Conservation (phyloP, 106 monocot species). For the Phalaenopsis aphrodite region DNA sequence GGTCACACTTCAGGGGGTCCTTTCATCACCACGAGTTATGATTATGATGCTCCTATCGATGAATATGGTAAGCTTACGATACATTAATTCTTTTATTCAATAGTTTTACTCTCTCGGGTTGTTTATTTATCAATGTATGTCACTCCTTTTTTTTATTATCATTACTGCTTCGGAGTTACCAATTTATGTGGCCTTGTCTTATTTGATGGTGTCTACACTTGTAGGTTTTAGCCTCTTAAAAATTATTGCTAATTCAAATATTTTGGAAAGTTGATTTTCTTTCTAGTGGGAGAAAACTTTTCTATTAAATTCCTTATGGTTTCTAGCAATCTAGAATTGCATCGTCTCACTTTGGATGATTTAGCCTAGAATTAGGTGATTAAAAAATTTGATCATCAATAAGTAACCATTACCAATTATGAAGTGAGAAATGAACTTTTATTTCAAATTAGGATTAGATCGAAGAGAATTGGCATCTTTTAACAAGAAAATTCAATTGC, state of each 20-base stretch:
- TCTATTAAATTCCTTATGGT: not conserved
- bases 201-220: not conserved
- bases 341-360: not conserved
- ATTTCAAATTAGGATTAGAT: not conserved
- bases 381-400: not conserved
- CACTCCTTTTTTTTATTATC: not conserved
- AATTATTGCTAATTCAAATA: not conserved
- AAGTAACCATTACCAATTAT: no score
- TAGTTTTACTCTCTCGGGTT: not conserved
- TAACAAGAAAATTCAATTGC: not conserved
- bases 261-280: not conserved
- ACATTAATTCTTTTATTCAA: not conserved
- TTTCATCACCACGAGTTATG: slow-evolving; percentile 95
- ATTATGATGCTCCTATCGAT: slow-evolving; percentile 98
- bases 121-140: not conserved
- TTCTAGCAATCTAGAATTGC: not conserved
- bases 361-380: not conserved
- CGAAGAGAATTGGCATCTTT: not conserved
- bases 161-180: not conserved
- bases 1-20: slow-evolving; percentile 82
- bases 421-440: no score
- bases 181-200: not conserved
- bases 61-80: slow-evolving; percentile 69
- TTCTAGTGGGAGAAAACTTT: not conserved
- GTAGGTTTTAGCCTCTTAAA: not conserved